Evolutionary conservation across 768 basidiomycete genomes (phyloP).

Genomic region (Hypholoma sublateritium): DNA sequence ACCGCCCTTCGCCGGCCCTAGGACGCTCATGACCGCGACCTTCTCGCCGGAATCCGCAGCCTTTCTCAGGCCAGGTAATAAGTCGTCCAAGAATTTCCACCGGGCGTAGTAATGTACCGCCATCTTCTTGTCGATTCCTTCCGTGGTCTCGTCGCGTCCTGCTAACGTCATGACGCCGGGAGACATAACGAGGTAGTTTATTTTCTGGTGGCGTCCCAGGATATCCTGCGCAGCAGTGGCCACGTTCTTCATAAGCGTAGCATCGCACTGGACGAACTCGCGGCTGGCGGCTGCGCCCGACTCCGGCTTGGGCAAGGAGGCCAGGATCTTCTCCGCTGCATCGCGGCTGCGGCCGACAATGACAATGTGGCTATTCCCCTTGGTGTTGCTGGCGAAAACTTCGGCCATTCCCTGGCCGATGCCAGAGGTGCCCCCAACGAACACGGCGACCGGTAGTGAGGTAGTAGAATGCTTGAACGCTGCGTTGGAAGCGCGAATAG

Average conservation of each 20-base stretch:
- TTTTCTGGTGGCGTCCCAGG: conserved; percentile 32
- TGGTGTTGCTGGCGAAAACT: conserved; percentile 42
- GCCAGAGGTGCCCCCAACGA: conserved; percentile 46
- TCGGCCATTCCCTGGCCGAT: conserved; percentile 48
- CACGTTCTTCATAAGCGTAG: conserved; percentile 50
- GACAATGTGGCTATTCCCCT: conserved; percentile 51
- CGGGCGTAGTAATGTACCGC: conserved; percentile 33
- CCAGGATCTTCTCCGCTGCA: conserved; percentile 47
- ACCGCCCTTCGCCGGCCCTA: conserved; percentile 32
- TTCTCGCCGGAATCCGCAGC: conserved; percentile 48
- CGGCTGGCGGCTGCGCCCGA: conserved; percentile 21
- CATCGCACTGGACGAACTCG: conserved; percentile 54
- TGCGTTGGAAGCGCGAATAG: conserved; percentile 31
- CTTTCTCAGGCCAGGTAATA: conserved; percentile 41
- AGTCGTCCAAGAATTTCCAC: conserved; percentile 46
- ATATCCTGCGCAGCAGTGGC: conserved; percentile 28
- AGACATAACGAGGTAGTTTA: conserved; percentile 53
- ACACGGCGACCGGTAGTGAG: conserved; percentile 33
- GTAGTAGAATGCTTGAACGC: conserved; percentile 19
- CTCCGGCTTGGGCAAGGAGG: conserved; percentile 30
- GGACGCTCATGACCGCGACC: conserved; percentile 47
- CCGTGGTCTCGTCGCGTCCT: conserved; percentile 23
- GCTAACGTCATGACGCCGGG: conserved; percentile 39
- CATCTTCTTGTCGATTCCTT: conserved; percentile 24
- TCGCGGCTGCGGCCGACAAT: conserved; percentile 51